Evolutionary conservation across 31 red algal species (phyloP), one percentile per base, ranked within the genome.

Genomic region (Porphyra umbilicalis): DNA sequence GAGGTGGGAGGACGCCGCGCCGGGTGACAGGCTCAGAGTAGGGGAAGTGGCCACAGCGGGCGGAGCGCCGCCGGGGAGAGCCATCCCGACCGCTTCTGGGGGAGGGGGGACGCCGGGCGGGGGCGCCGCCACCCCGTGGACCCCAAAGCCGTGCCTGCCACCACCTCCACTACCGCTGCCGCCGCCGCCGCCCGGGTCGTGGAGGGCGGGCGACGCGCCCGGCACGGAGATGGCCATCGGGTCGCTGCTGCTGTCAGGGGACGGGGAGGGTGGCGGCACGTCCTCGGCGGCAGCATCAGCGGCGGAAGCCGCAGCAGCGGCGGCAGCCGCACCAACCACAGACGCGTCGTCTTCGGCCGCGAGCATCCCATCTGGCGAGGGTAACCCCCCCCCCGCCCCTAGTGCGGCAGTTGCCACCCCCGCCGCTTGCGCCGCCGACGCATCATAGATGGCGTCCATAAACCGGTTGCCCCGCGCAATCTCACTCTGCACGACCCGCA

Each of bases 401-500:
- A n/a, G n/a, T n/a, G n/a, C n/a, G n/a, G n/a, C n/a, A n/a, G n/a
- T n/a, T n/a, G n/a, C 83, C n/a, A 83, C 88, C 36, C 75, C 78
- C 10, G 83, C 78, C 8, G 82, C 82, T 10, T 77, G 79, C n/a
- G 78, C 42, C 33, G 85, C 90, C 36, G 88, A 82, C 18, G 44
- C 74, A 36, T 93, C 85, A 80, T 83, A 81, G 15, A 98, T 87
- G 25, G 36, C 75, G 4, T 67, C 39, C 77, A 79, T 57, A 25
- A 90, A 30, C 38, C 79, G 35, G 30, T 92, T 75, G 20, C 92
- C 96, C 16, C 92, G 89, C 32, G 82, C 67, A 75, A 98, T 95
- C 86, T 98, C 96, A 34, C 83, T 87, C 79, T 89, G 87, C 83
- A 98, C 95, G n/a, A 88, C 90, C 25, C 83, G 86, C 39, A 98